A percentile compares a stretch with the other conserved stretches of the same genome.
Conservation (phyloP, 768 basidiomycete species). For the Tulasnella sp. region DNA sequence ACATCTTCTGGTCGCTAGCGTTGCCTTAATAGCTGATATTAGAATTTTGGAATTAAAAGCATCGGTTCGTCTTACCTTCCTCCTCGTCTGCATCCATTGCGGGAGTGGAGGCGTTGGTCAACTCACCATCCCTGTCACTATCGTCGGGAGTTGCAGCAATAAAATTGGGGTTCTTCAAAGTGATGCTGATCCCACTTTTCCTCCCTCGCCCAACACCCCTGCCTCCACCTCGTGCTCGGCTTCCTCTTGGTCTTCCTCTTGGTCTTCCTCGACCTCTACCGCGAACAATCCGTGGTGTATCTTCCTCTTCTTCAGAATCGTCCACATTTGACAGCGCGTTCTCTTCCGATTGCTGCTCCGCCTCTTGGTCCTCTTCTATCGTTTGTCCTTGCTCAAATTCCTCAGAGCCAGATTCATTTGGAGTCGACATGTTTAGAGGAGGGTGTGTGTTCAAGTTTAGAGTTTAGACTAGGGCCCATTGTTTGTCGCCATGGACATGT, state of each 20-base stretch:
- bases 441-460: too few relatives aligned
- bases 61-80: not conserved
- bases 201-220: conserved; percentile 3
- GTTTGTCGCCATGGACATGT: too few relatives aligned
- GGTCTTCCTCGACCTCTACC: conserved; percentile 8
- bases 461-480: too few relatives aligned
- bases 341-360: conserved; percentile 5
- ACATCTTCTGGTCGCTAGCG: conserved; percentile 20
- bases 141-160: not conserved
- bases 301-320: conserved; percentile 3
- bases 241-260: not conserved
- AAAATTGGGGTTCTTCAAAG: conserved; percentile 9
- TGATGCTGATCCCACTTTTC: conserved; percentile 3
- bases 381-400: not conserved
- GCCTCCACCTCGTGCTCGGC: conserved; percentile 1
- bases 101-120: not conserved
- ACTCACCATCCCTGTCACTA: conserved; percentile 7
- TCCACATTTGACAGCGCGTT: conserved; percentile 3
- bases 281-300: conserved; percentile 4
- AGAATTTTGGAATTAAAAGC: not conserved
- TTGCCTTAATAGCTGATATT: conserved; percentile 8
- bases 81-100: conserved; percentile 13
- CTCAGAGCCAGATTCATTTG: not conserved
- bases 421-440: too few relatives aligned
- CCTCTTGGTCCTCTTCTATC: conserved; percentile 12